Conservation (phyloP, 164 flowering plant species). For the Vitis amurensis region DNA sequence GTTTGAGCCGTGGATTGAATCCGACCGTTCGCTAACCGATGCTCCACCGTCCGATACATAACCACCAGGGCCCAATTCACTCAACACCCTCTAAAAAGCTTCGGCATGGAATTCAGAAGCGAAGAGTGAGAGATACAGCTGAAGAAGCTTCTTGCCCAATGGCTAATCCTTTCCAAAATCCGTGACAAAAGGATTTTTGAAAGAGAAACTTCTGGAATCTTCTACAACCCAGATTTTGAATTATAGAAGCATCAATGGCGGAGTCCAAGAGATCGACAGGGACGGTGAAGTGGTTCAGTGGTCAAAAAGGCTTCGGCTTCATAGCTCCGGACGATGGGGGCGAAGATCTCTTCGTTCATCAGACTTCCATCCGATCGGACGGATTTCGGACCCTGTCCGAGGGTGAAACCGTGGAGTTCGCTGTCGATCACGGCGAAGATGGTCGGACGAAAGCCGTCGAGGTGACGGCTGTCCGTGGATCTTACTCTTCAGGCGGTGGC, state of each 20-base stretch:
- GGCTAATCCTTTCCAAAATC: not conserved
- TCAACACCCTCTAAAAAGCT: not conserved
- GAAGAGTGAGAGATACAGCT: not conserved
- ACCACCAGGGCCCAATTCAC: not conserved
- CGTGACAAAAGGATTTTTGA: no score
- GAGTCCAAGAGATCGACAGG: conserved; percentile 35
- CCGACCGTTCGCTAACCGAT: not conserved
- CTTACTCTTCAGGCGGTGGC: conserved; percentile 12
- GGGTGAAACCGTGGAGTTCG: conserved; percentile 51
- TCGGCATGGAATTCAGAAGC: not conserved
- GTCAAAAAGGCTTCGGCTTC: conserved; percentile 57
- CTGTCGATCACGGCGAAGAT: conserved; percentile 33
- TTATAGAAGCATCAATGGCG: conserved; percentile 22
- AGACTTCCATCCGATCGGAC: conserved; percentile 43
- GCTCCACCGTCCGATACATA: not conserved
- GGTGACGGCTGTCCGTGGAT: conserved; percentile 23
- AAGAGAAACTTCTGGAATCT: conserved; percentile 1
- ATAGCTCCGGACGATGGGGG: conserved; percentile 48
- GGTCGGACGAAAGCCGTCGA: conserved; percentile 46
- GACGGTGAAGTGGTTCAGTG: conserved; percentile 57
- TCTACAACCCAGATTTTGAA: not conserved
- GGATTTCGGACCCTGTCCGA: conserved; percentile 56
- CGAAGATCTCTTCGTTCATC: conserved; percentile 60
- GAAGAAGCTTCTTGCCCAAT: not conserved
- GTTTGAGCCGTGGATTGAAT: not conserved